Evolutionary conservation across 2,329 filamentous ascomycete genomes (phyloP).

Genomic region (Ophiostoma fasciatum): DNA sequence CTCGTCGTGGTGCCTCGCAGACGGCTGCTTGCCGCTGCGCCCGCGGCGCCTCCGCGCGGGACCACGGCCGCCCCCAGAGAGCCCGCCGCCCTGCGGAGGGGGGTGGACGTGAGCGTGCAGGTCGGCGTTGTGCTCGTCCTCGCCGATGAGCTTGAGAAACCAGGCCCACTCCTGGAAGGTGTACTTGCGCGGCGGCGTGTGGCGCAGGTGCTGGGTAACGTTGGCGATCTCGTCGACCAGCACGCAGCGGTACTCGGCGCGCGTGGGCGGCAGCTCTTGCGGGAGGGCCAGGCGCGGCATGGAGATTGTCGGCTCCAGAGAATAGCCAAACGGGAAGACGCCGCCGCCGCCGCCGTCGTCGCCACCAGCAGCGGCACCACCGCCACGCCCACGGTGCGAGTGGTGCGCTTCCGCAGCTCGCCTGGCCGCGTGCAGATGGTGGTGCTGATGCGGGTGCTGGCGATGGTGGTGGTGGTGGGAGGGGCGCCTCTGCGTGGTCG

Average conservation of each 20-base stretch:
- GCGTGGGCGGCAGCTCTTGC: conserved; percentile 23
- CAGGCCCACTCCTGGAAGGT: conserved; percentile 76
- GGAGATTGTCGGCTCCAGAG: conserved; percentile 16
- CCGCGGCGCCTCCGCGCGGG: neutral
- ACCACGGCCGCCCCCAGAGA: no score
- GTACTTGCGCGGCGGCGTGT: conserved; percentile 48
- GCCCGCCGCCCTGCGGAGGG: neutral
- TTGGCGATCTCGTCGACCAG: conserved; percentile 58
- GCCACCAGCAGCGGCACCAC: no score
- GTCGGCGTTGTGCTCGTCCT: conserved; percentile 38
- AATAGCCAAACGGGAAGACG: no score
- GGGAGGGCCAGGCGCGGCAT: conserved; percentile 21
- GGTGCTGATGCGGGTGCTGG: no score
- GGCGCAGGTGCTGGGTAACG: conserved; percentile 47
- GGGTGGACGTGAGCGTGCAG: conserved; percentile 25
- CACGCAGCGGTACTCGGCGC: conserved; percentile 42
- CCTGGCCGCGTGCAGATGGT: no score
- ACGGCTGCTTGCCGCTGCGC: no score
- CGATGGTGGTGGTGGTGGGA: no score
- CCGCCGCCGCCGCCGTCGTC: no score
- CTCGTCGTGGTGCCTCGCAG: neutral
- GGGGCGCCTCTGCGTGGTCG: no score
- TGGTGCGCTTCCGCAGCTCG: no score
- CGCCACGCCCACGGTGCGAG: no score
- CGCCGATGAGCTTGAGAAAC: conserved; percentile 64